Percentiles rank a stretch among this genome's conserved stretches.
These are phyloP conservation scores for Cutaneotrichosporon dermatis DNA, from an alignment of 1,284 basidiomycete species.

Conservation along the genomic window DNA sequence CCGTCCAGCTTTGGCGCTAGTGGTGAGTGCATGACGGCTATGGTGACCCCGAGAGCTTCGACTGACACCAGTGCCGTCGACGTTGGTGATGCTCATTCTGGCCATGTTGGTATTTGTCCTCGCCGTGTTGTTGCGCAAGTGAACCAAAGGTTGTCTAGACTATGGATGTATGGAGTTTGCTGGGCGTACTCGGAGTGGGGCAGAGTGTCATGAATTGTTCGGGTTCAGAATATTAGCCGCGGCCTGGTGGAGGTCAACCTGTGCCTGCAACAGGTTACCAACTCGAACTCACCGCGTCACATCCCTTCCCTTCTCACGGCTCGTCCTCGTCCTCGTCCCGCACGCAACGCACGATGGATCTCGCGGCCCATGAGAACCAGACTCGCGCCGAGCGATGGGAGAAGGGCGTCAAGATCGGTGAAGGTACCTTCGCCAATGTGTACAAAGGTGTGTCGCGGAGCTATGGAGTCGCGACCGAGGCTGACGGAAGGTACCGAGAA, in stretches of 20 bases:
- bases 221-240: background rate
- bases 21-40: constrained; percentile 26
- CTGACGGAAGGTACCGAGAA: constrained; percentile 25
- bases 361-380: constrained; percentile 41
- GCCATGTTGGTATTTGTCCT: constrained; percentile 10
- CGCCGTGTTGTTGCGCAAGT: constrained; percentile 7
- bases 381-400: constrained; percentile 39
- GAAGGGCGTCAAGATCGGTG: constrained; percentile 85
- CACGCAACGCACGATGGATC: constrained; percentile 33
- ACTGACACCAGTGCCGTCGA: constrained; percentile 2
- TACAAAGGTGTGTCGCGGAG: constrained; percentile 68
- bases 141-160: background rate
- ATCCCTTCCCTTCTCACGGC: background rate
- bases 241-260: background rate
- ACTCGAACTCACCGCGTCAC: too few relatives aligned
- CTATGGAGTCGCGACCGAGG: background rate
- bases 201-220: too few relatives aligned
- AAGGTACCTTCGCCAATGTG: constrained; percentile 96
- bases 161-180: background rate
- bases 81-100: constrained; percentile 5
- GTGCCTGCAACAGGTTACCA: too few relatives aligned
- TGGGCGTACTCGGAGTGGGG: background rate
- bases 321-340: background rate
- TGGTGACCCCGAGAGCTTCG: background rate
- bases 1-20: constrained; percentile 52